Conservation (phyloP, 495 filamentous ascomycete genomes). For the Cercophora newfieldiana region DNA sequence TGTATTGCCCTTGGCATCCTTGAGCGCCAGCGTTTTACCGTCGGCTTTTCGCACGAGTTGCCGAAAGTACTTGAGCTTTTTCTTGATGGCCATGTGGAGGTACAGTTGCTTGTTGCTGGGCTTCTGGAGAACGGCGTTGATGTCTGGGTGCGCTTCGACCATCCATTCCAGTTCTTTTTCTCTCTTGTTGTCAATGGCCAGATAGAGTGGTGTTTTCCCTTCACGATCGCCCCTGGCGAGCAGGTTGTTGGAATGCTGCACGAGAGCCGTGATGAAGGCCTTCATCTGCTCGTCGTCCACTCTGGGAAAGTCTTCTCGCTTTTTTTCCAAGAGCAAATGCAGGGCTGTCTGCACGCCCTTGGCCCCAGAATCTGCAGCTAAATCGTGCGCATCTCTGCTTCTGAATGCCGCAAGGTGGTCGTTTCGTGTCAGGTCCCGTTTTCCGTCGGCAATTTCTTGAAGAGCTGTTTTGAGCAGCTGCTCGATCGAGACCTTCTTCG, state of each 20-base stretch:
- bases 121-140: slow-evolving; percentile 29
- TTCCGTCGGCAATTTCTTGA: slow-evolving; percentile 3
- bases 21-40: slow-evolving; percentile 25
- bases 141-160: slow-evolving; percentile 28
- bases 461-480: slow-evolving; percentile 11
- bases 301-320: background rate
- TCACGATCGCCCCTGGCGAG: slow-evolving; percentile 22
- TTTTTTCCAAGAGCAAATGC: slow-evolving; percentile 8
- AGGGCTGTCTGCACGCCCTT: slow-evolving; percentile 3
- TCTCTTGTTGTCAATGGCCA: slow-evolving; percentile 25
- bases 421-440: background rate
- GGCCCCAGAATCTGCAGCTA: background rate
- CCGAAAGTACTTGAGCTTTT: slow-evolving; percentile 21
- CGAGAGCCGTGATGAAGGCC: slow-evolving; percentile 23
- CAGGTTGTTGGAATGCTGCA: slow-evolving; percentile 22
- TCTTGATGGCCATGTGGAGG: slow-evolving; percentile 31
- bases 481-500: slow-evolving; percentile 11
- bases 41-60: slow-evolving; percentile 25
- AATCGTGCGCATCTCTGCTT: slow-evolving; percentile 8
- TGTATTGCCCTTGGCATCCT: slow-evolving; percentile 29
- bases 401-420: slow-evolving; percentile 8
- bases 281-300: slow-evolving; percentile 17
- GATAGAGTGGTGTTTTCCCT: slow-evolving; percentile 28
- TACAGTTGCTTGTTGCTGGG: slow-evolving; percentile 26
- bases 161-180: slow-evolving; percentile 30